These are phyloP conservation scores for Arthrinium puccinioides DNA, from an alignment of 2,329 filamentous ascomycete genomes.

Conservation along the genomic window DNA sequence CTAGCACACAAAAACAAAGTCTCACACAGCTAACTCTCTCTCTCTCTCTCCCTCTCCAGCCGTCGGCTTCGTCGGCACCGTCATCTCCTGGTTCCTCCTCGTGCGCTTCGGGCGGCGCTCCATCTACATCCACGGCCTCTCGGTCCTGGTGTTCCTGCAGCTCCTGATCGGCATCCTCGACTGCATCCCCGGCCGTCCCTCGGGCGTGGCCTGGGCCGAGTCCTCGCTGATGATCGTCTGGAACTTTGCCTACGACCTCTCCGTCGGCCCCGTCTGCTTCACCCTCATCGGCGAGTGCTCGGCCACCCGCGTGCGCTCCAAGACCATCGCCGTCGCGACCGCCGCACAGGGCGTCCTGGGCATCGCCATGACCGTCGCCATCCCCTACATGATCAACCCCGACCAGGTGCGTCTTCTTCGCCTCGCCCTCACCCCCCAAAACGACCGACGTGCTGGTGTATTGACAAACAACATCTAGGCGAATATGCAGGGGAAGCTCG, in stretches of 20 bases:
- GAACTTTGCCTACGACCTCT: slow-evolving; percentile 44
- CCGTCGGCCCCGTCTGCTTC: slow-evolving; percentile 41
- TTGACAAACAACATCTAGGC: slow-evolving; percentile 11
- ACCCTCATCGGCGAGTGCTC: slow-evolving; percentile 48
- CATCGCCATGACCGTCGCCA: slow-evolving; percentile 34
- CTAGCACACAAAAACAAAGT: too few species aligned
- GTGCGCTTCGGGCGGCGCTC: slow-evolving; percentile 41
- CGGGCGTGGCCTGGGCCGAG: slow-evolving; percentile 36
- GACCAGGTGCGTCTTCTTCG: slow-evolving; percentile 17
- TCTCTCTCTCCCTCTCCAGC: slow-evolving; percentile 10
- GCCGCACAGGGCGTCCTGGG: slow-evolving; percentile 32
- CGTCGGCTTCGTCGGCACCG: slow-evolving; percentile 45
- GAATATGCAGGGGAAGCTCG: slow-evolving; percentile 34
- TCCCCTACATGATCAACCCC: slow-evolving; percentile 36
- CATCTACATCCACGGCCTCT: slow-evolving; percentile 40
- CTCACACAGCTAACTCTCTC: not conserved
- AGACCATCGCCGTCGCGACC: slow-evolving; percentile 36
- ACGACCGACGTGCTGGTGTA: too few species aligned
- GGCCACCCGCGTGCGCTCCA: slow-evolving; percentile 34
- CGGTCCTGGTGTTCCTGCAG: slow-evolving; percentile 33
- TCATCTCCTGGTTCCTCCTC: slow-evolving; percentile 46
- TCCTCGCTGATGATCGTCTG: slow-evolving; percentile 43
- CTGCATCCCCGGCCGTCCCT: slow-evolving; percentile 32
- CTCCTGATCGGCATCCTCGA: slow-evolving; percentile 40
- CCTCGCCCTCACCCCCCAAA: not conserved